These are phyloP conservation scores for Apiotrichum veenhuisii DNA, from an alignment of 1,284 basidiomycete species.

Conservation along the genomic window DNA sequence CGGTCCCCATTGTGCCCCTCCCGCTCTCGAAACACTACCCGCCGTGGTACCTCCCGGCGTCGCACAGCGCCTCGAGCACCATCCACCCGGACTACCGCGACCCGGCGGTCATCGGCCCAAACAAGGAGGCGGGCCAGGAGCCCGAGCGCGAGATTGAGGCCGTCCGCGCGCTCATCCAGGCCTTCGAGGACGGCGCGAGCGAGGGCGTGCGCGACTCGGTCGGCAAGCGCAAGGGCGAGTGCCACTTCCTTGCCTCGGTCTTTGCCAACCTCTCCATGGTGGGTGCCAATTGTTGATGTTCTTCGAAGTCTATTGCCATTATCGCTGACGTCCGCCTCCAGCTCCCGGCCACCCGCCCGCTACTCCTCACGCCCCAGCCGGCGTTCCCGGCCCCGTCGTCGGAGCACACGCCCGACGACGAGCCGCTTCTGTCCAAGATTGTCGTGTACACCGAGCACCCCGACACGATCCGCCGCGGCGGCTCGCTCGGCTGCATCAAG, in stretches of 20 bases:
- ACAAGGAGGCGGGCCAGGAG: slow-evolving; percentile 60
- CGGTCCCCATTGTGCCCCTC: slow-evolving; percentile 60
- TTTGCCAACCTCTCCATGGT: slow-evolving; percentile 86
- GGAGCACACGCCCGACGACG: slow-evolving; percentile 46
- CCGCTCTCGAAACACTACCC: slow-evolving; percentile 51
- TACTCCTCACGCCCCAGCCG: slow-evolving; percentile 43
- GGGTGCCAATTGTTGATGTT: slow-evolving; percentile 36
- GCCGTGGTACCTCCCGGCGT: slow-evolving; percentile 65
- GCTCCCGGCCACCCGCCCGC: slow-evolving; percentile 41
- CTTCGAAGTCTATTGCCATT: background rate
- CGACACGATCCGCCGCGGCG: slow-evolving; percentile 77
- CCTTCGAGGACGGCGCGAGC: slow-evolving; percentile 71
- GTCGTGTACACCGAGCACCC: slow-evolving; percentile 83
- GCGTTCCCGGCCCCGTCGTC: slow-evolving; percentile 42
- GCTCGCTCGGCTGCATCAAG: slow-evolving; percentile 79
- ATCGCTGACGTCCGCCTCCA: slow-evolving; percentile 4
- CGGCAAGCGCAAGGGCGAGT: slow-evolving; percentile 61
- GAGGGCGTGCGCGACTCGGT: slow-evolving; percentile 54
- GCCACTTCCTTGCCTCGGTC: slow-evolving; percentile 85
- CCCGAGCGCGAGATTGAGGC: slow-evolving; percentile 58
- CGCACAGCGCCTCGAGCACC: slow-evolving; percentile 65
- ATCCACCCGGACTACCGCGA: slow-evolving; percentile 48
- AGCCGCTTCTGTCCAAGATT: slow-evolving; percentile 77
- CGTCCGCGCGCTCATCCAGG: slow-evolving; percentile 74
- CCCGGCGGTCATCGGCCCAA: slow-evolving; percentile 53